Percentiles rank a stretch among this genome's conserved stretches.
These are phyloP conservation scores for Omphalotus guepiniiformis DNA, from an alignment of 768 basidiomycete genomes.

Conservation along the genomic window DNA sequence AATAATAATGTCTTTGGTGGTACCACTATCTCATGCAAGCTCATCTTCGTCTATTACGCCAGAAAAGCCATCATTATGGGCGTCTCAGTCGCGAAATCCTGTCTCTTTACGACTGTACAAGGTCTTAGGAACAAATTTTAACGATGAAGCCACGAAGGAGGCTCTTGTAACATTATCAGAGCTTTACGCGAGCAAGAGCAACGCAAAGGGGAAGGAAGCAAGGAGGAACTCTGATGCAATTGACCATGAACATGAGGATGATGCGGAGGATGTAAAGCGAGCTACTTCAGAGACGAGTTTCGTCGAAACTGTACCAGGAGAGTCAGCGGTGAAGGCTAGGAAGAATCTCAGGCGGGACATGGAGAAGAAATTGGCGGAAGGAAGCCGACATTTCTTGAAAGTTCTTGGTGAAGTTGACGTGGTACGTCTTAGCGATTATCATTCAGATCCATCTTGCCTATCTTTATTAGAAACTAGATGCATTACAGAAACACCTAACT, in stretches of 20 bases:
- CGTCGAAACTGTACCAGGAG: constrained; percentile 42
- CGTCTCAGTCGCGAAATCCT: constrained; percentile 54
- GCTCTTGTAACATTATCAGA: constrained; percentile 81
- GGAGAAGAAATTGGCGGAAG: constrained; percentile 76
- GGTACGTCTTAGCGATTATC: constrained; percentile 46
- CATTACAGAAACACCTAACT: constrained; percentile 69
- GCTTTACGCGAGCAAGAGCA: constrained; percentile 49
- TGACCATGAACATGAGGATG: constrained; percentile 17
- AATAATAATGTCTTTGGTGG: no score
- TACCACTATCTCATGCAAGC: no score
- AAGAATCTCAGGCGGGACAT: constrained; percentile 82
- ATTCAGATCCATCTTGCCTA: constrained; percentile 8
- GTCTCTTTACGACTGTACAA: constrained; percentile 88
- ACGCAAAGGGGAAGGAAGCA: constrained; percentile 30
- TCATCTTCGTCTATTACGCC: constrained; percentile 6
- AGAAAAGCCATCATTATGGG: constrained; percentile 12
- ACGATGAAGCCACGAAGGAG: constrained; percentile 72
- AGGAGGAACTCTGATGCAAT: constrained; percentile 8
- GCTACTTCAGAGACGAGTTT: constrained; percentile 15
- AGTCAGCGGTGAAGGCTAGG: constrained; percentile 68
- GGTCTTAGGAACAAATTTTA: constrained; percentile 76
- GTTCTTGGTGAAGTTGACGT: constrained; percentile 89
- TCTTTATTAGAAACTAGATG: constrained; percentile 68
- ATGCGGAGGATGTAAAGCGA: constrained; percentile 28
- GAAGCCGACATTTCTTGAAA: constrained; percentile 76